These are phyloP conservation scores for Plenodomus tracheiphilus DNA, from an alignment of 2,329 filamentous ascomycete species.

Conservation along the genomic window DNA sequence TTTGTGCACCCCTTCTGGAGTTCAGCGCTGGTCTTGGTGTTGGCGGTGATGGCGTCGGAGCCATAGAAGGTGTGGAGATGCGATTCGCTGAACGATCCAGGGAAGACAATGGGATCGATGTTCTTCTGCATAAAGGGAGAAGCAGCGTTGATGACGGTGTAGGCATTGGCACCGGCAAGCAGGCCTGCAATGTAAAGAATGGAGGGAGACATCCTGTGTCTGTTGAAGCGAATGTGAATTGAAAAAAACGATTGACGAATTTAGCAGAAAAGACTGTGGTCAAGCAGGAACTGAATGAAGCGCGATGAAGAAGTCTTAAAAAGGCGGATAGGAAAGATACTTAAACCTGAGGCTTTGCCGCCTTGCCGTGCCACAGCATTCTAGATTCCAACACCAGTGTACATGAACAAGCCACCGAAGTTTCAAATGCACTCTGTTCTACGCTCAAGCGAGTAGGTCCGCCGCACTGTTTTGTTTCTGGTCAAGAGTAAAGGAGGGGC, in stretches of 20 bases:
- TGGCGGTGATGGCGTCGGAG: conserved; percentile 48
- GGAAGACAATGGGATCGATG: conserved; percentile 51
- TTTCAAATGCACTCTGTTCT: conserved; percentile 7
- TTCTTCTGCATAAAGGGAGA: conserved; percentile 50
- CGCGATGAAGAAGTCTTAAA: conserved; percentile 2
- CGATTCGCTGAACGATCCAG: conserved; percentile 44
- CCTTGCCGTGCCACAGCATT: conserved; percentile 1
- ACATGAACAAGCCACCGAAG: background rate
- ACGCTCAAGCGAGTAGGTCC: conserved; percentile 7
- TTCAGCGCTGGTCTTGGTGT: conserved; percentile 43
- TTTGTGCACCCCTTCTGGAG: conserved; percentile 52
- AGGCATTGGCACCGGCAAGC: conserved; percentile 34
- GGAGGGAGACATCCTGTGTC: conserved; percentile 39
- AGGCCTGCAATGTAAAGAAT: conserved; percentile 27
- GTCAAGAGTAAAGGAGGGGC: conserved; percentile 2
- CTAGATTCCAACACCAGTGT: conserved; percentile 2
- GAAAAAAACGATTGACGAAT: conserved; percentile 6
- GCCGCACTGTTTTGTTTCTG: conserved; percentile 5
- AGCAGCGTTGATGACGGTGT: conserved; percentile 41
- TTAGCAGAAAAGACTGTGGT: conserved; percentile 1
- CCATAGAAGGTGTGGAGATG: conserved; percentile 53
- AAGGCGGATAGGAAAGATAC: conserved; percentile 1
- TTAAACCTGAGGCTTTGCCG: conserved; percentile 3
- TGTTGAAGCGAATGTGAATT: conserved; percentile 17
- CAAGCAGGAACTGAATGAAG: conserved; percentile 7